Percentiles rank a stretch among this genome's conserved stretches.
These are phyloP conservation scores for Physcia stellaris DNA, from an alignment of 495 filamentous ascomycete genomes.

Conservation along the genomic window DNA sequence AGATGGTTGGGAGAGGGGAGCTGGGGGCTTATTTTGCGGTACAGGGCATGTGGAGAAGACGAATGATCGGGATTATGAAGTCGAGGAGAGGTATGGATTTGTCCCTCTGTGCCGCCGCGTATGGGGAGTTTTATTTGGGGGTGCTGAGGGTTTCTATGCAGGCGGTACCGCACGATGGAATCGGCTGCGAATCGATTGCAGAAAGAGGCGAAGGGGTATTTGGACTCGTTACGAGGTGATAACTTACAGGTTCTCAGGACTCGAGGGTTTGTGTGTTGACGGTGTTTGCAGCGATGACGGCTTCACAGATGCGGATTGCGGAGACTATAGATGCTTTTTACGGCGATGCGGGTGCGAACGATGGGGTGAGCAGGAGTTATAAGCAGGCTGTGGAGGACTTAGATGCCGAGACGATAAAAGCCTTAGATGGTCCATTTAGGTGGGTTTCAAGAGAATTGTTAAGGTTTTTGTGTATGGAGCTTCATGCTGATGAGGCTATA, in stretches of 20 bases:
- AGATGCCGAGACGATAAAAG: constrained; percentile 96
- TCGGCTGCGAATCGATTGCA: constrained; percentile 80
- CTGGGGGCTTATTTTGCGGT: too few species aligned
- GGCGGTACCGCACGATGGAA: constrained; percentile 93
- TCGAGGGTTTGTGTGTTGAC: constrained; percentile 2
- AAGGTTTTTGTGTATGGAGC: background rate
- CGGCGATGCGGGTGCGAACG: constrained; percentile 84
- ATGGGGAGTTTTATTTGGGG: too few species aligned
- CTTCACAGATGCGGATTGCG: constrained; percentile 97
- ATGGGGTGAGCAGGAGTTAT: constrained; percentile 89
- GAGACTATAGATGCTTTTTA: constrained; percentile 99
- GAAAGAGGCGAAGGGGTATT: constrained; percentile 94
- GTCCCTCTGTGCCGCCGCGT: too few species aligned
- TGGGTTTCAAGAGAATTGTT: constrained; percentile 17
- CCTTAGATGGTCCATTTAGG: constrained; percentile 93
- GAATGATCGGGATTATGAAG: constrained; percentile 95
- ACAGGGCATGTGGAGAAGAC: constrained; percentile 92
- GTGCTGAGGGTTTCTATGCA: too few species aligned
- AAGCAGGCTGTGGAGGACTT: constrained; percentile 97
- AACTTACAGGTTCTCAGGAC: background rate
- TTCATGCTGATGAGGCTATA: background rate
- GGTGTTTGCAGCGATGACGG: constrained; percentile 88
- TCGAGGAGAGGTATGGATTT: constrained; percentile 66
- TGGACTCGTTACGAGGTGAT: constrained; percentile 80
- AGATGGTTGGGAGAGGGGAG: too few species aligned